Base-by-base conservation (phyloP, 1,139 yeast genomes). In the Yamadazyma jaroonii region DNA sequence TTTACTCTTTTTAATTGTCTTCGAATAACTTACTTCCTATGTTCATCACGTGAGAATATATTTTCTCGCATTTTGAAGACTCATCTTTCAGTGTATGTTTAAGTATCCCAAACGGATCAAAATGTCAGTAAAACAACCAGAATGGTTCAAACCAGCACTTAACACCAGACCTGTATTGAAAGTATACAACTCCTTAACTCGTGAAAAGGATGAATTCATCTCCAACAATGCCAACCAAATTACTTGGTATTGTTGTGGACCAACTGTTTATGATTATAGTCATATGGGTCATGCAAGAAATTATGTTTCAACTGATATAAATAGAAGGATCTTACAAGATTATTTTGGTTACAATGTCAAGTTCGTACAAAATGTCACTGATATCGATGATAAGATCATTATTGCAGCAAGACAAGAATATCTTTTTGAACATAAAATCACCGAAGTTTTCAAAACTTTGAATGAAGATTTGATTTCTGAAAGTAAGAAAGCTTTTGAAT, bases 201-300 rank as follows among this genome's bases (percentile, higher is more conserved):
- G 95, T 48, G 61, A 79, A 28, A 92, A 92, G 57, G 85, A 79
- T 28, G 85, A 73, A 38, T 90, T 92, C 52, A 60, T 79, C 14
- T 92, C 97, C 3, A 61, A 71, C 41, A 65, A 70, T 35, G 70
- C 72, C 1, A 77, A 79, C 43, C 79, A 77, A 43, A 83, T 92
- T 36, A 77, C 90, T 3, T 92, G 99, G 99, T 92, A 92, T 65
- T 86, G 90, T 40, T 92, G 99, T 73, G 99, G 99, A 5, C 98
- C 98, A 9, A 92, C 99, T 0, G 97, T 92, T n/a, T 92, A 92
- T 56, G 96, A 92, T 61, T 82, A 94, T 31, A 80, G 94, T 37
- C 99, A 92, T 57, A 88, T 92, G 97, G 99, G 99, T n/a, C 99
- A 94, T 62, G 98, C 98, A 14, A 74, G 98, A 61, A 92, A 92